Evolutionary conservation across 495 filamentous ascomycete genomes (phyloP).

Genomic region (Annulohypoxylon maeteangense): DNA sequence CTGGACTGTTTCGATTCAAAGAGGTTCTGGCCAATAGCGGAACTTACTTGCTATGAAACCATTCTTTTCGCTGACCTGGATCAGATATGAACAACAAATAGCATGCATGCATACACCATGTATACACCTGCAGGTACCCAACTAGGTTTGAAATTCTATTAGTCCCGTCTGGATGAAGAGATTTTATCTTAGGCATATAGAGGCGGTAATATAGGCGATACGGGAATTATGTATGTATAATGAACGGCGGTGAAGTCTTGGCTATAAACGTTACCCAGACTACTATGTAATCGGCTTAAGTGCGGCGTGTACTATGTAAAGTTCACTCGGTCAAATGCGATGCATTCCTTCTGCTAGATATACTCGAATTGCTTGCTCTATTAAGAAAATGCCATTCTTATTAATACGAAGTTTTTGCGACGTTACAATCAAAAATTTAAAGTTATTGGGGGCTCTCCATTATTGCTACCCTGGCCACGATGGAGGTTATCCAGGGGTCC

Average conservation of each 20-base stretch:
- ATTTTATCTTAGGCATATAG: slow-evolving; percentile 10
- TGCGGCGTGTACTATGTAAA: slow-evolving; percentile 17
- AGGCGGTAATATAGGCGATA: neutral
- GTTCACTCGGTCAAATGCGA: slow-evolving; percentile 29
- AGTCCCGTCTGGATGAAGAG: neutral
- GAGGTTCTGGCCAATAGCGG: slow-evolving; percentile 29
- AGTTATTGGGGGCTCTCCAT: slow-evolving; percentile 19
- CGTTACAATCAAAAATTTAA: slow-evolving; percentile 22
- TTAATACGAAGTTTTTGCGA: slow-evolving; percentile 18
- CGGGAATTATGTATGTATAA: slow-evolving; percentile 6
- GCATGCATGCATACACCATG: neutral
- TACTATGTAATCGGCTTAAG: slow-evolving; percentile 10
- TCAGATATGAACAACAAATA: slow-evolving; percentile 8
- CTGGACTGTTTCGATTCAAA: slow-evolving; percentile 34
- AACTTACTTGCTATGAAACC: slow-evolving; percentile 1
- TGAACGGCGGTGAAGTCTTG: slow-evolving; percentile 41
- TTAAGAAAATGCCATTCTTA: slow-evolving; percentile 5
- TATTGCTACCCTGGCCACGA: slow-evolving; percentile 11
- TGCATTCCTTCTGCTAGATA: slow-evolving; percentile 30
- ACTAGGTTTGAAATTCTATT: neutral
- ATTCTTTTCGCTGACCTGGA: slow-evolving; percentile 6
- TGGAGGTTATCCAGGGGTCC: slow-evolving; percentile 22
- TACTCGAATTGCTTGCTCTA: slow-evolving; percentile 17
- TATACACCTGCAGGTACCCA: slow-evolving; percentile 4
- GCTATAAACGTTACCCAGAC: slow-evolving; percentile 6